Evolutionary conservation across 2,329 filamentous ascomycete genomes (phyloP).

Genomic region (Hypoxylon sp.): DNA sequence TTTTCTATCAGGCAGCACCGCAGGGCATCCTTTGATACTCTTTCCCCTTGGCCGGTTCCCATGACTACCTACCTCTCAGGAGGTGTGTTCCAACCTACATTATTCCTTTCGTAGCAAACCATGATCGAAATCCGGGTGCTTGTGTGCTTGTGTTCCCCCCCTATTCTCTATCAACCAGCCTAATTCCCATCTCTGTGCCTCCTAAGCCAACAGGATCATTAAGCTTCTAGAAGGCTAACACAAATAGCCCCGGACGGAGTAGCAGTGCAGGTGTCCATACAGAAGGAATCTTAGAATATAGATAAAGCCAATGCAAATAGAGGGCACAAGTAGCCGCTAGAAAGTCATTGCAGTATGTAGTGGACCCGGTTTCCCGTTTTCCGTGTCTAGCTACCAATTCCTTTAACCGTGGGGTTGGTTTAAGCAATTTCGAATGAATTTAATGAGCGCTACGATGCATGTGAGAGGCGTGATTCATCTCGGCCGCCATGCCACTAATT

Average conservation of each 20-base stretch:
- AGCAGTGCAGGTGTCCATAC: slow-evolving; percentile 5
- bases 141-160: background rate
- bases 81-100: background rate
- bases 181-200: background rate
- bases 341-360: slow-evolving; percentile 7
- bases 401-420: background rate
- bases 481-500: background rate
- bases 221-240: slow-evolving; percentile 14
- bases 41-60: background rate
- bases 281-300: slow-evolving; percentile 4
- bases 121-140: background rate
- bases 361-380: slow-evolving; percentile 8
- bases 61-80: background rate
- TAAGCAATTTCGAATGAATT: slow-evolving; percentile 4
- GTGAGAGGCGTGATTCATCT: slow-evolving; percentile 12
- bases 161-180: background rate
- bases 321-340: slow-evolving; percentile 4
- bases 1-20: background rate
- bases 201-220: slow-evolving; percentile 28
- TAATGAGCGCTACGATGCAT: slow-evolving; percentile 7
- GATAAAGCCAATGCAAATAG: background rate
- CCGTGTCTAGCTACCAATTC: background rate
- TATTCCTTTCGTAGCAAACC: background rate
- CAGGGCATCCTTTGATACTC: background rate
- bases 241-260: background rate